Evolutionary conservation across 2,329 filamentous ascomycete genomes (phyloP).

Genomic region (Talaromyces sp.): DNA sequence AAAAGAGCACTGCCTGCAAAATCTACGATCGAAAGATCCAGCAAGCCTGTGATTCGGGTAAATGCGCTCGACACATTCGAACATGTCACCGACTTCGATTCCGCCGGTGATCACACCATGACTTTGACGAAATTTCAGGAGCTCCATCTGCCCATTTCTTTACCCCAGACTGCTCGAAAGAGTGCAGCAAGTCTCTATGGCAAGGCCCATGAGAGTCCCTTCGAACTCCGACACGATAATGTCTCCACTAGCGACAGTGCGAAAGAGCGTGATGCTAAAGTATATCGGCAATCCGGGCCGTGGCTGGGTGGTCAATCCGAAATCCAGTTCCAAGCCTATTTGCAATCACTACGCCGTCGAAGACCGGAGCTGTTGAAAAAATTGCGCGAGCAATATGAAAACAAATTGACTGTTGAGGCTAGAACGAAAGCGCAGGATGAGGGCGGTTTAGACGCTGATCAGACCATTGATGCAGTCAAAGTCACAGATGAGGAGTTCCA

Average conservation of each 20-base stretch:
- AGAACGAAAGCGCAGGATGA: slow-evolving; percentile 40
- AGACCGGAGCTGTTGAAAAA: slow-evolving; percentile 39
- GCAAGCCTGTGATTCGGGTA: slow-evolving; percentile 70
- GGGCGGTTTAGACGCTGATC: slow-evolving; percentile 33
- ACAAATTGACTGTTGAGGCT: slow-evolving; percentile 34
- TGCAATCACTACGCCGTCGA: slow-evolving; percentile 44
- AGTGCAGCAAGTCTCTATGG: not conserved
- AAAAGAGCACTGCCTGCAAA: slow-evolving; percentile 78
- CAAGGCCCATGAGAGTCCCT: slow-evolving; percentile 35
- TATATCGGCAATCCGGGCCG: slow-evolving; percentile 59
- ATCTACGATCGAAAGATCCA: slow-evolving; percentile 65
- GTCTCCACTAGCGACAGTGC: slow-evolving; percentile 37
- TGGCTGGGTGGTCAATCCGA: slow-evolving; percentile 56
- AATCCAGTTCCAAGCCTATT: slow-evolving; percentile 52
- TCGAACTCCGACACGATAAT: slow-evolving; percentile 45
- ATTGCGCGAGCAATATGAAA: slow-evolving; percentile 33
- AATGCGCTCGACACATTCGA: slow-evolving; percentile 78
- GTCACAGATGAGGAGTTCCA: slow-evolving; percentile 46
- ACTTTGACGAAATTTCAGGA: slow-evolving; percentile 85
- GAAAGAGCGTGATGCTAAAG: slow-evolving; percentile 33
- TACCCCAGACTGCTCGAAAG: slow-evolving; percentile 28
- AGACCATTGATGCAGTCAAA: slow-evolving; percentile 25
- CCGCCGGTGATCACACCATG: slow-evolving; percentile 74
- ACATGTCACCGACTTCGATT: slow-evolving; percentile 83
- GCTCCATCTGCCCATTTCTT: slow-evolving; percentile 67